Percentiles rank a stretch among this genome's conserved stretches.
Evolutionary conservation across 768 basidiomycete species (phyloP).

Genomic region (Naematelia encephala): DNA sequence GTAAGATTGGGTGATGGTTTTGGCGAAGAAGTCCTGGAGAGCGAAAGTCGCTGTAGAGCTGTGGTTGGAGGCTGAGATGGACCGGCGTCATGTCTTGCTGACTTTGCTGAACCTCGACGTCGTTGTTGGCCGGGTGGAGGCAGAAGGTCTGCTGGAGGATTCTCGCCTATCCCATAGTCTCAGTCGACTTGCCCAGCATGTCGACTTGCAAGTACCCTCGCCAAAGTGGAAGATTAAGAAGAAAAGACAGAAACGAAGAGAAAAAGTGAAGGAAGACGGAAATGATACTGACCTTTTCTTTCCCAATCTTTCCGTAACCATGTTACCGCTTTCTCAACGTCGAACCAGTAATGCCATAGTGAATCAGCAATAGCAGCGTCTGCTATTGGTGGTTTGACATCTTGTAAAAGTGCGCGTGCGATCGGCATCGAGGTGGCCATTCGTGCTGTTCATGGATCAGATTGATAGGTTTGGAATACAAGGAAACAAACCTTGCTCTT

Average conservation of each 20-base stretch:
- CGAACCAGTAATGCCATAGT: constrained; percentile 85
- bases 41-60: constrained; percentile 54
- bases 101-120: constrained; percentile 38
- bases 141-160: constrained; percentile 53
- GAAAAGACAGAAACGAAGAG: constrained; percentile 6
- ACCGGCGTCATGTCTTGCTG: constrained; percentile 7
- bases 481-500: constrained; percentile 72
- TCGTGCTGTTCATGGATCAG: too few relatives aligned
- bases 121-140: constrained; percentile 52
- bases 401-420: constrained; percentile 68
- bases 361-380: constrained; percentile 72
- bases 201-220: neutral
- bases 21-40: constrained; percentile 49
- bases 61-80: constrained; percentile 11
- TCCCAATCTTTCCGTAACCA: constrained; percentile 65
- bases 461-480: too few relatives aligned
- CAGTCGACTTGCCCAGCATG: constrained; percentile 34
- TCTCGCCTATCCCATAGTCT: constrained; percentile 52
- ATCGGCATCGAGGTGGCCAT: constrained; percentile 69
- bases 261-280: constrained; percentile 46
- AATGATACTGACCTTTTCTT: constrained; percentile 57
- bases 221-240: neutral
- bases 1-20: constrained; percentile 8
- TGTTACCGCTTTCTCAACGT: constrained; percentile 69
- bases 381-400: constrained; percentile 62